Conservation (phyloP, 2,329 filamentous ascomycete genomes). For the Amylocarpus encephaloides region DNA sequence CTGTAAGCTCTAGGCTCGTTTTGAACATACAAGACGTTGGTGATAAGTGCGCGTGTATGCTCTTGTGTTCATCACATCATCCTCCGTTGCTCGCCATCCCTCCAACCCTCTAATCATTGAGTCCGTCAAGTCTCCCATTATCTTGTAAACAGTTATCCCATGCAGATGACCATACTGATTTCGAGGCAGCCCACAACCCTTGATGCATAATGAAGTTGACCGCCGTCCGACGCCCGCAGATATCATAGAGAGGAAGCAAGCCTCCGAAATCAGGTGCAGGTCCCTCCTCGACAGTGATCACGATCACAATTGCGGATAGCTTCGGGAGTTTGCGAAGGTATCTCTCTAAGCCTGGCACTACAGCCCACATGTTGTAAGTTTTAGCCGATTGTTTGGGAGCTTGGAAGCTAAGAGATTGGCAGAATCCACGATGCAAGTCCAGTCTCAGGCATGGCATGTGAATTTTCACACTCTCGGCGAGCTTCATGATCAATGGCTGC, state of each 20-base stretch:
- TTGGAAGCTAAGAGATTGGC: slow-evolving; percentile 1
- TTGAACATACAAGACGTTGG: no score
- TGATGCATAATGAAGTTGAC: background rate
- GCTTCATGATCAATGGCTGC: slow-evolving; percentile 4
- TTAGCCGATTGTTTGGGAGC: background rate
- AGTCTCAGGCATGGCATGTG: background rate
- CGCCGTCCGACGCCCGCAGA: background rate
- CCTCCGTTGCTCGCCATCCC: no score
- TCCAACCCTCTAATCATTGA: background rate
- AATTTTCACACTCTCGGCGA: slow-evolving; percentile 10
- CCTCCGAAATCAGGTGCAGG: slow-evolving; percentile 11
- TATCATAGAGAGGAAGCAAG: slow-evolving; percentile 9
- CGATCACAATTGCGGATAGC: slow-evolving; percentile 5
- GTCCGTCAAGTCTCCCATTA: background rate
- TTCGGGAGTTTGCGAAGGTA: slow-evolving; percentile 9
- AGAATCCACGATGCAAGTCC: slow-evolving; percentile 4
- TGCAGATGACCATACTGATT: background rate
- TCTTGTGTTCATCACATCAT: no score
- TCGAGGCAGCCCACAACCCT: no score
- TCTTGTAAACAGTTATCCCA: background rate
- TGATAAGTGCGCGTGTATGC: no score
- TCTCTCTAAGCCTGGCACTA: slow-evolving; percentile 10
- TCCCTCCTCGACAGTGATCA: slow-evolving; percentile 6
- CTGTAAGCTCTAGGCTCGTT: no score
- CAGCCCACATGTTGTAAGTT: slow-evolving; percentile 4